Evolutionary conservation across 108 stramenopile genomes (phyloP).

Genomic region (Mayamaea pseudoterrestris): DNA sequence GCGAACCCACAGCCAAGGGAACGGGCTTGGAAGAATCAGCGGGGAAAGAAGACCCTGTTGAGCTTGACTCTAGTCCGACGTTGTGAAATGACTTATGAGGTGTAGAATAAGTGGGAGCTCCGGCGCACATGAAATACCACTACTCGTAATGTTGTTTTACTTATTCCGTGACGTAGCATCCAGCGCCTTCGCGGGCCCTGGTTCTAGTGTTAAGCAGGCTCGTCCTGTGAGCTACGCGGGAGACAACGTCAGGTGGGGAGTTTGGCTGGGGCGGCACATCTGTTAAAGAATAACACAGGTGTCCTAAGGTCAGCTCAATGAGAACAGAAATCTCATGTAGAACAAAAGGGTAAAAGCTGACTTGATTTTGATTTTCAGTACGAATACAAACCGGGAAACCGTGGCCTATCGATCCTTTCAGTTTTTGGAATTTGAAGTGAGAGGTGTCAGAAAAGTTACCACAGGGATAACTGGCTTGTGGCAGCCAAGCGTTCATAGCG

Average conservation of each 20-base stretch:
- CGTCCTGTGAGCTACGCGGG: slow-evolving; percentile 56
- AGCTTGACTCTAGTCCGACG: slow-evolving; percentile 97
- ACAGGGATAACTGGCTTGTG: slow-evolving; percentile 98
- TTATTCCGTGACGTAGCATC: slow-evolving; percentile 83
- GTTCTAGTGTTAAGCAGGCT: slow-evolving; percentile 56
- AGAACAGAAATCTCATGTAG: slow-evolving; percentile 88
- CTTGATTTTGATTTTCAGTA: slow-evolving; percentile 96
- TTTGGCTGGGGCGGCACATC: slow-evolving; percentile 95
- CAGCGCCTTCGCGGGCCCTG: slow-evolving; percentile 73
- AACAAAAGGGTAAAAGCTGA: slow-evolving; percentile 91
- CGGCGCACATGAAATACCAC: slow-evolving; percentile 91
- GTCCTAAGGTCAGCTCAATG: slow-evolving; percentile 95
- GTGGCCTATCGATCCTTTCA: slow-evolving; percentile 96
- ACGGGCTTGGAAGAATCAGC: slow-evolving; percentile 87
- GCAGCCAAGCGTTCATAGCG: slow-evolving; percentile 83
- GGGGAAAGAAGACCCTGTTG: slow-evolving; percentile 95
- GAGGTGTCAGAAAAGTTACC: slow-evolving; percentile 98
- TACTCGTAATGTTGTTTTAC: slow-evolving; percentile 97
- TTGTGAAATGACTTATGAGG: slow-evolving; percentile 95
- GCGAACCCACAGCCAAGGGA: slow-evolving; percentile 95
- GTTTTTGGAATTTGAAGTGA: slow-evolving; percentile 89
- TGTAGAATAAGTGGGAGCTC: slow-evolving; percentile 95
- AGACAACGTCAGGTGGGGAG: slow-evolving; percentile 91
- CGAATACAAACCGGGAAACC: slow-evolving; percentile 92
- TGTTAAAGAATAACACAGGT: slow-evolving; percentile 78